Conservation (phyloP, 768 basidiomycete species). For the Arthromyces matolae region DNA sequence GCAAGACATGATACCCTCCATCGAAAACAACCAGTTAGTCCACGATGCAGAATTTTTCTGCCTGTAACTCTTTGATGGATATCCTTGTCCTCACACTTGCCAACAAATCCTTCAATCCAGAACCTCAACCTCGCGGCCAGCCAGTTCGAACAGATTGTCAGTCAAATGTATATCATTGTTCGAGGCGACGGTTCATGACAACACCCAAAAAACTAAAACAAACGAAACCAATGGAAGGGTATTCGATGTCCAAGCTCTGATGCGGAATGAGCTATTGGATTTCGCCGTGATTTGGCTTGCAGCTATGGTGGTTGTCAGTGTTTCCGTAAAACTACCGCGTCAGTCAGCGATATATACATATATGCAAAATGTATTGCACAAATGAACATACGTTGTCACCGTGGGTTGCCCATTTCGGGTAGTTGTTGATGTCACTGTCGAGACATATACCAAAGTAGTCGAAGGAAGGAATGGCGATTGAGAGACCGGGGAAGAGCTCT, state of each 20-base stretch:
- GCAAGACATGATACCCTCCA: slow-evolving; percentile 6
- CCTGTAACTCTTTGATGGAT: too few relatives aligned
- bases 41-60: too few relatives aligned
- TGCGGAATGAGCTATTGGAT: slow-evolving; percentile 1
- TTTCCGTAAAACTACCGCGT: slow-evolving; percentile 1
- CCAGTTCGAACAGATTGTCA: too few relatives aligned
- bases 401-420: background rate
- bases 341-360: background rate
- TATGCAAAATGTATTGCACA: background rate
- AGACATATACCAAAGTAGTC: slow-evolving; percentile 20
- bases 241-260: background rate
- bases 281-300: background rate
- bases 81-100: too few relatives aligned
- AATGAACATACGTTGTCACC: slow-evolving; percentile 1
- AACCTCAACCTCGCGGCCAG: too few relatives aligned
- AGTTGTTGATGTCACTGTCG: slow-evolving; percentile 1
- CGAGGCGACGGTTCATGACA: background rate
- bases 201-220: background rate
- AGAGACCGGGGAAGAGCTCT: slow-evolving; percentile 29
- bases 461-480: slow-evolving; percentile 28
- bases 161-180: too few relatives aligned
- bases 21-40: too few relatives aligned
- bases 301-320: background rate
- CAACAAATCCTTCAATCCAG: too few relatives aligned
- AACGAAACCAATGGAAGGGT: background rate